Conservation (phyloP, 2,329 filamentous ascomycete species). For the Balansia obtecta region DNA sequence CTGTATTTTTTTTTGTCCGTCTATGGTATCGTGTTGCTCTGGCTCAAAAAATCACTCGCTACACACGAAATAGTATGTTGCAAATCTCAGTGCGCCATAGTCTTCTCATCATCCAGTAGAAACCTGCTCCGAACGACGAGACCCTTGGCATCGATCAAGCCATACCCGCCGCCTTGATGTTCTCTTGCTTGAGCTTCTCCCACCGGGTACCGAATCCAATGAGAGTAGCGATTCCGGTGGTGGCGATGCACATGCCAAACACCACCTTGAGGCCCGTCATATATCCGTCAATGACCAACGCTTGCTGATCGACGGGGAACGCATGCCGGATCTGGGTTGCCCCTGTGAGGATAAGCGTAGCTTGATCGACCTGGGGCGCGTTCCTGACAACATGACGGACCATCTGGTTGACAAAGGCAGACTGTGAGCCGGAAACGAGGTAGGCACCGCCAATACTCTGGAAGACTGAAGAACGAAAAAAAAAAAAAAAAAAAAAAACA, state of each 20-base stretch:
- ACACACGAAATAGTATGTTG: not conserved
- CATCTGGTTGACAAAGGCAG: constrained; percentile 34
- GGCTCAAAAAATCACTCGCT: not conserved
- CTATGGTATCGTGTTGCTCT: not conserved
- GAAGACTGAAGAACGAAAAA: constrained; percentile 22
- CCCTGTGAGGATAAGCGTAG: constrained; percentile 27
- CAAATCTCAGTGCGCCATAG: not conserved
- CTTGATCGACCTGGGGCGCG: constrained; percentile 25
- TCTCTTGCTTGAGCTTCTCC: constrained; percentile 23
- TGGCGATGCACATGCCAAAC: constrained; percentile 43
- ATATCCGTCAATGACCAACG: constrained; percentile 46
- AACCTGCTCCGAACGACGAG: not conserved
- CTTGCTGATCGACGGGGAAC: constrained; percentile 35
- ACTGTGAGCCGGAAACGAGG: constrained; percentile 35
- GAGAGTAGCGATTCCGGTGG: constrained; percentile 27
- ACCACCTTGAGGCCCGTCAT: constrained; percentile 51
- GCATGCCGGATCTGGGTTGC: constrained; percentile 42
- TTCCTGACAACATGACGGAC: constrained; percentile 19
- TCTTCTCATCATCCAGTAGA: not conserved
- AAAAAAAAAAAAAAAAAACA: too few species aligned
- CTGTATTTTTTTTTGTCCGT: not conserved
- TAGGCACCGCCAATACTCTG: constrained; percentile 39
- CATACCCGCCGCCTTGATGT: constrained; percentile 16
- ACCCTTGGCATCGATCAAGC: constrained; percentile 11
- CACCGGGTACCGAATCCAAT: constrained; percentile 23